phyloP scores from a whole-genome alignment of 2,329 filamentous ascomycete genomes.

The Myriosclerotinia scirpicola region DNA sequence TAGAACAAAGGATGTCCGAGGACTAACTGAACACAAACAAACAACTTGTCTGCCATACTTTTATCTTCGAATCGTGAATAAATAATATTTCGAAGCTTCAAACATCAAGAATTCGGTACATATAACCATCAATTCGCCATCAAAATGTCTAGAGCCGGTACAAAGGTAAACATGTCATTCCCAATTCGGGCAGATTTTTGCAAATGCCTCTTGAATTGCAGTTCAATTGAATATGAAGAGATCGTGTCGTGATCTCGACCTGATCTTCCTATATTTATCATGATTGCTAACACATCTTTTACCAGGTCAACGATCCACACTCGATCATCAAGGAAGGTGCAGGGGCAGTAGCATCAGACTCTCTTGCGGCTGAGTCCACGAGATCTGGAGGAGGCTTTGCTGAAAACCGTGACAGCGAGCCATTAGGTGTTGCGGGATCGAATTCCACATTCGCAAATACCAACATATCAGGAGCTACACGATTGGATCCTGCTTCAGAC shows the following conservation, averaged over 20 bases:
- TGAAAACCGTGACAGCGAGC: constrained; percentile 55
- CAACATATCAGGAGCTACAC: constrained; percentile 53
- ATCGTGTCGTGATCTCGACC: neutral
- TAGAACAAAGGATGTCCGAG: constrained; percentile 10
- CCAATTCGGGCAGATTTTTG: neutral
- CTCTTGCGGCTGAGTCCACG: constrained; percentile 73
- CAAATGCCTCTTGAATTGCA: neutral
- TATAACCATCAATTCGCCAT: neutral
- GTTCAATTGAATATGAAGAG: neutral
- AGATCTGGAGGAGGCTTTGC: constrained; percentile 59
- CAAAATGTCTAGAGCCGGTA: constrained; percentile 13
- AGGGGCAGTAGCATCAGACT: constrained; percentile 65
- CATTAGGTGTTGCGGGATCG: constrained; percentile 50
- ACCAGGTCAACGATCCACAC: constrained; percentile 51
- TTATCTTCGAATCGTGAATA: neutral
- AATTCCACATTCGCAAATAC: constrained; percentile 57
- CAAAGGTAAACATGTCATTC: constrained; percentile 5
- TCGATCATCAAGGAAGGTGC: constrained; percentile 57
- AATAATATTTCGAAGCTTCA: neutral
- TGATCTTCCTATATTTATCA: constrained; percentile 30
- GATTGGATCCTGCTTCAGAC: constrained; percentile 46
- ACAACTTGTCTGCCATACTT: neutral
- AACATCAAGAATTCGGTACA: neutral
- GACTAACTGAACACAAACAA: neutral
- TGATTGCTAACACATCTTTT: constrained; percentile 32